Evolutionary conservation across 1,139 yeast species (phyloP), one percentile per base, ranked within the genome.

Genomic region (Kodamaea plutei): DNA sequence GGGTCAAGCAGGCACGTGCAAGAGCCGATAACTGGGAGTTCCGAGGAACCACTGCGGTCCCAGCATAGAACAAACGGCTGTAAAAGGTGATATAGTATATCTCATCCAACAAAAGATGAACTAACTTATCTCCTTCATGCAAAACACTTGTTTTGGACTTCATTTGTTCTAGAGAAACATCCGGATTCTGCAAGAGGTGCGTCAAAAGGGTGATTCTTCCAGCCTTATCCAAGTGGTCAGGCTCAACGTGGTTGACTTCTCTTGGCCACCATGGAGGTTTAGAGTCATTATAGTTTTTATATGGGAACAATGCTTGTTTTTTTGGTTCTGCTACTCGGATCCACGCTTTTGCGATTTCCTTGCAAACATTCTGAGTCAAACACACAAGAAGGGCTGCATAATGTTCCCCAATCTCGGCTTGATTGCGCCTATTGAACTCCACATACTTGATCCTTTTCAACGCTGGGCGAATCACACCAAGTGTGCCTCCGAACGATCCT

Each of bases 251-350:
- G 23, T 74, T 62, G 1, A 79, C 73, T 11, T 42, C 34, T 0
- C 25, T 25, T 0, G 91, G 91, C 93, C 91, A 83, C 89, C 91
- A 82, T 2, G 48, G 47, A 0, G 91, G 91, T 39, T 63, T 73
- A 7, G 74, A 45, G 1, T 23, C 31, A 9, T 67, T 66, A 3
- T 73, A 76, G 12, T 50, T 45, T 36, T 76, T 80, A 50, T 83
- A 83, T 1, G 91, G 91, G 42, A 54, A 71, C 14, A 58, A 54
- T 1, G 82, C 68, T 52, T 82, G 88, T 44, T 83, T 83, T 37
- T 58, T 64, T 2, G 91, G 91, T 44, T 80, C 87, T 7, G 80
- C 61, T 2, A 61, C 56, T 43, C 69, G 73, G 31, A 83, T 79
- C 88, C 89, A 82, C 10, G 68, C 61, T 49, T 81, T 82, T 8